Base-by-base conservation (phyloP, 768 basidiomycete genomes). In the Lactifluus hygrophoroides region DNA sequence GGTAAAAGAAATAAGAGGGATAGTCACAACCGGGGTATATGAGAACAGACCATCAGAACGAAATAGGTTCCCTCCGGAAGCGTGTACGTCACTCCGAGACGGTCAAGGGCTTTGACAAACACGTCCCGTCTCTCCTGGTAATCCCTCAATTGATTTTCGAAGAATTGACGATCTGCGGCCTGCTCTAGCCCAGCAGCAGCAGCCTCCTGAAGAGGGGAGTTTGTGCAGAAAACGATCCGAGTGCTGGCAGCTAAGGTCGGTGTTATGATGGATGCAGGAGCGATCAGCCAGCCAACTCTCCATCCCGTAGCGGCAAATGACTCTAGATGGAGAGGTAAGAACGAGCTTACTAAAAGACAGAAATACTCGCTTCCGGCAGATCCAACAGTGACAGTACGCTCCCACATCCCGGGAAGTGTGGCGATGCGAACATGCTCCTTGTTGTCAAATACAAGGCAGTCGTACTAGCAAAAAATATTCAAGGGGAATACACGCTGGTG, bases 391-490 rank as follows among this genome's bases (percentile, higher is more conserved):
- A 99, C 85, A 0, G 96, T 99, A 44, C 96, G 84, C 64, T 97
- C 90, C 94, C 94, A 98, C 90, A 98, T 96, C 21, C 93, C 91
- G 5, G 94, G 94, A n/a, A 99, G 78, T 35, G 77, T 90, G 3
- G 95, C 94, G 65, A 98, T 88, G 54, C 95, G 86, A 54, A 94
- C 76, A 70, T 99, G 96, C 66, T 95, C 85, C 66, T 86, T 85
- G 35, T 79, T 82, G 65, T 94, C 90, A 65, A 86, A 96, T 16
- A 94, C 83, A 38, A 99, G 83, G 65, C 87, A 88, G 67, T 99
- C 96, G 71, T 99, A 99, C 89, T 95, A 30, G 34, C 5, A 50
- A 25, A 25, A n/a, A 40, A 49, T 7, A 44, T 45, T 30, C 27
- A 42, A 23, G 45, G 48, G 32, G 3, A 48, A 19, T 21, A 34